Percentiles rank a stretch among this genome's conserved stretches.
Evolutionary conservation across 2,329 filamentous ascomycete species (phyloP).

Genomic region (Diaporthe citri): DNA sequence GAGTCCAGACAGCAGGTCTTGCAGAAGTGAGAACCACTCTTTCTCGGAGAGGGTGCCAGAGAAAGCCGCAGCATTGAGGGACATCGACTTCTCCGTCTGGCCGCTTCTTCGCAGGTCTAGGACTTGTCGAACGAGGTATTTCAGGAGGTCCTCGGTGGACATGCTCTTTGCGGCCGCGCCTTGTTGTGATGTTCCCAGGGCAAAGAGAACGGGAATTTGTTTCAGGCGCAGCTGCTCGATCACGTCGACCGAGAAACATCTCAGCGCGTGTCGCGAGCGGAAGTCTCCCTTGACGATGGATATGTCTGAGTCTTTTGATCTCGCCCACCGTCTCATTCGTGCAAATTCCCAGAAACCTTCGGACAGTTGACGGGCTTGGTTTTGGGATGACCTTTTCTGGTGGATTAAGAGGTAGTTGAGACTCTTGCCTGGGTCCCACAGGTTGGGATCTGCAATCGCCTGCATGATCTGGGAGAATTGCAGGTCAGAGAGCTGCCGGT

Average conservation of each 20-base stretch:
- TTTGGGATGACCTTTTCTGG: not conserved
- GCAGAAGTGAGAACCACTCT: not conserved
- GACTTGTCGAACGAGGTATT: not conserved
- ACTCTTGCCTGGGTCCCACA: not conserved
- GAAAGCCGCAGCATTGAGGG: not conserved
- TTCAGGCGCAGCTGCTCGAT: not conserved
- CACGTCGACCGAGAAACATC: not conserved
- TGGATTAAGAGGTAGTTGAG: not conserved
- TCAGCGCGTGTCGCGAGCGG: not conserved
- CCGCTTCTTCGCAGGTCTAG: not conserved
- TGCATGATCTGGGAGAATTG: slow-evolving; percentile 9
- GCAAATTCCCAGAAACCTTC: not conserved
- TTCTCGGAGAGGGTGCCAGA: not conserved
- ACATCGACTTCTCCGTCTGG: slow-evolving; percentile 12
- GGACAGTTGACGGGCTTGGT: not conserved
- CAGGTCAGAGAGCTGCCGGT: not conserved
- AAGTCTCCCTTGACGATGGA: not conserved
- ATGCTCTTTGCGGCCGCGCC: not conserved
- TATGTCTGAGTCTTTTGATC: not conserved
- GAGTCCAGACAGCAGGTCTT: not conserved
- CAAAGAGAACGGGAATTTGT: not conserved
- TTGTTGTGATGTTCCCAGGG: not conserved
- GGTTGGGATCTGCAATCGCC: not conserved
- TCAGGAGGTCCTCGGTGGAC: not conserved
- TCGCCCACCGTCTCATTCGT: not conserved